A percentile compares a stretch with the other conserved stretches of the same genome.
Evolutionary conservation across 345 rosid species (phyloP).

Genomic region (Eutrema heterophyllum): DNA sequence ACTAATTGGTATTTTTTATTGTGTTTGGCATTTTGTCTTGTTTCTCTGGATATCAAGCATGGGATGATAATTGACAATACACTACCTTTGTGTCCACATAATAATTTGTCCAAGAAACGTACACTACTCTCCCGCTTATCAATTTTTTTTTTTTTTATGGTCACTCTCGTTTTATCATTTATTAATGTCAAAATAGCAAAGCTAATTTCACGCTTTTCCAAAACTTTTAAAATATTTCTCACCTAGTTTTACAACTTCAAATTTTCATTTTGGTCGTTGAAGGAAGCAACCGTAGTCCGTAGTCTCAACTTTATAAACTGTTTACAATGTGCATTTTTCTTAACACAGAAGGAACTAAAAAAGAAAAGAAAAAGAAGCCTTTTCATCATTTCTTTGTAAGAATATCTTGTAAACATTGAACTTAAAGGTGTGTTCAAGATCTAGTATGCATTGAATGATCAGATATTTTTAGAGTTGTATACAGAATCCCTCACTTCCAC

Average conservation of each 20-base stretch:
- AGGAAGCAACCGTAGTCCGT: neutral
- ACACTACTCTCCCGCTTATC: neutral
- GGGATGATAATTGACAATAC: neutral
- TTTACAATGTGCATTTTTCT: neutral
- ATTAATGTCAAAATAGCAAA: neutral
- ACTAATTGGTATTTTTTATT: too few relatives aligned
- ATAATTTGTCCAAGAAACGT: neutral
- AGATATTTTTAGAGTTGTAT: neutral
- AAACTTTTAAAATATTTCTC: neutral
- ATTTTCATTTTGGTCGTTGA: neutral
- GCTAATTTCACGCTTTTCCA: neutral
- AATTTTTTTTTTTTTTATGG: neutral
- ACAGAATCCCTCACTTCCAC: conserved; percentile 44
- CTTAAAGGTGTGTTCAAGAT: conserved; percentile 58
- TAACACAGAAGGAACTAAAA: too few relatives aligned
- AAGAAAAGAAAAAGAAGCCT: neutral
- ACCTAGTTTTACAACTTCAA: neutral
- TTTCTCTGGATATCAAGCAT: neutral
- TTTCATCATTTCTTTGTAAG: neutral
- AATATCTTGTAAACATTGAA: neutral
- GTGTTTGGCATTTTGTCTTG: neutral
- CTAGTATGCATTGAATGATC: conserved; percentile 30
- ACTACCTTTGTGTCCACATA: neutral
- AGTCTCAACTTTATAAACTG: too few relatives aligned
- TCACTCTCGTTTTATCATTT: neutral